phyloP scores from a whole-genome alignment of 2,329 filamentous ascomycete species.

The Diaporthe sp. region DNA sequence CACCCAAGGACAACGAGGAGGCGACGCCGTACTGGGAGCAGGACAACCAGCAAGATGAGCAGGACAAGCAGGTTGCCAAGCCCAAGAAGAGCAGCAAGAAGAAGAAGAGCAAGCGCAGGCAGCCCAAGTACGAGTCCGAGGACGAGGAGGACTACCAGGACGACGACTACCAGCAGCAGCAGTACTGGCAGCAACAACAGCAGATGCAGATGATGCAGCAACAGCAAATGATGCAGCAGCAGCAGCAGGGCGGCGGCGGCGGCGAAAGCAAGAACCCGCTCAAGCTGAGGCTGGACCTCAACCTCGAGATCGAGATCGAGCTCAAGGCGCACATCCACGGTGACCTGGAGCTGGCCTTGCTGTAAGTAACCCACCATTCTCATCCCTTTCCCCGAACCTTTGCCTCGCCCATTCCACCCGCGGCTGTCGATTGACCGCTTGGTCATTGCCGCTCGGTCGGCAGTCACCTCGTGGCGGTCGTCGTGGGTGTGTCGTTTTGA shows the following conservation, averaged over 20 bases:
- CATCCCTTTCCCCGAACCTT: neutral
- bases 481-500: neutral
- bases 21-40: constrained; percentile 46
- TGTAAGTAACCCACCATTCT: constrained; percentile 62
- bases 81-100: constrained; percentile 42
- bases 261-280: constrained; percentile 69
- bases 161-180: constrained; percentile 42
- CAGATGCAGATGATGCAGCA: constrained; percentile 47
- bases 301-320: constrained; percentile 84
- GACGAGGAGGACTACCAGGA: constrained; percentile 40
- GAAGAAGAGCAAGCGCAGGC: constrained; percentile 38
- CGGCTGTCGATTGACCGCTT: neutral
- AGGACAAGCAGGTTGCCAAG: constrained; percentile 44
- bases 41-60: constrained; percentile 41
- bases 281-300: constrained; percentile 78
- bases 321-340: constrained; percentile 84
- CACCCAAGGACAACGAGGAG: constrained; percentile 49
- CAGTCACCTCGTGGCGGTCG: neutral
- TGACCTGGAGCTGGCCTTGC: constrained; percentile 78
- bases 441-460: neutral
- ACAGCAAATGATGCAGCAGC: constrained; percentile 46
- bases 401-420: neutral
- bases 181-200: constrained; percentile 42
- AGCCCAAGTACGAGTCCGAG: constrained; percentile 35
- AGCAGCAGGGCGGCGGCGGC: constrained; percentile 50